phyloP scores from a whole-genome alignment of 2,329 filamentous ascomycete genomes.

The Plectosphaerella cucumerina region DNA sequence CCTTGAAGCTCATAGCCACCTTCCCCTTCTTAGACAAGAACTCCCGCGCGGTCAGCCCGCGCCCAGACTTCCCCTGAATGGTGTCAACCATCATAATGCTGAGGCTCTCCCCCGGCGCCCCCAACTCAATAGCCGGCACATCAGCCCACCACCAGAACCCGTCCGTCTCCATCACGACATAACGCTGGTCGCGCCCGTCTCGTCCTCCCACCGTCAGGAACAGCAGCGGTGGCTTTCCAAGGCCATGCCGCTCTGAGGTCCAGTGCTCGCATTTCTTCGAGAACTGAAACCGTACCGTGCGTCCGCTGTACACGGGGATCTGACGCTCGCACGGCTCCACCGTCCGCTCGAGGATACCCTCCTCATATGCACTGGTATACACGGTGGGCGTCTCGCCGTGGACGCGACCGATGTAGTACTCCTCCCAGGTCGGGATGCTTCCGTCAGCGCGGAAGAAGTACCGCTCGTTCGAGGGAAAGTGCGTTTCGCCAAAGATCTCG shows the following conservation, averaged over 20 bases:
- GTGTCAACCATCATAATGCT: constrained; percentile 57
- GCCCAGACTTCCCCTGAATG: constrained; percentile 40
- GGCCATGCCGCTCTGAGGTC: constrained; percentile 65
- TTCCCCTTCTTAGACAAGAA: constrained; percentile 38
- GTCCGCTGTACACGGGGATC: constrained; percentile 55
- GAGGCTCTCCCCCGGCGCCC: constrained; percentile 64
- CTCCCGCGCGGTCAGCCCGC: constrained; percentile 45
- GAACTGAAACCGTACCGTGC: constrained; percentile 73
- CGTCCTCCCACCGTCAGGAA: constrained; percentile 62
- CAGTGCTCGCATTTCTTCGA: constrained; percentile 78
- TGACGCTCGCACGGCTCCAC: constrained; percentile 58
- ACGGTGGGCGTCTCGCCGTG: constrained; percentile 43
- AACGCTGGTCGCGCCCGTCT: constrained; percentile 64
- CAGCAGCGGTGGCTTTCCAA: constrained; percentile 63
- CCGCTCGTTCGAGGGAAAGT: constrained; percentile 67
- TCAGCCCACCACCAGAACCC: constrained; percentile 81
- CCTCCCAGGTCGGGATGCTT: constrained; percentile 67
- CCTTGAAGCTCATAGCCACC: constrained; percentile 39
- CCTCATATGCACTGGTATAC: constrained; percentile 38
- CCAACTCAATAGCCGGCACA: constrained; percentile 61
- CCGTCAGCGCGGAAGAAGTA: constrained; percentile 76
- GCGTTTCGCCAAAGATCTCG: constrained; percentile 73
- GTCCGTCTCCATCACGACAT: constrained; percentile 70
- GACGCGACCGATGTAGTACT: constrained; percentile 67
- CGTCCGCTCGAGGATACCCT: constrained; percentile 51